Evolutionary conservation across 1,284 basidiomycete genomes (phyloP), one percentile per base, ranked within the genome.

Genomic region (Cutaneotrichosporon mucoides): DNA sequence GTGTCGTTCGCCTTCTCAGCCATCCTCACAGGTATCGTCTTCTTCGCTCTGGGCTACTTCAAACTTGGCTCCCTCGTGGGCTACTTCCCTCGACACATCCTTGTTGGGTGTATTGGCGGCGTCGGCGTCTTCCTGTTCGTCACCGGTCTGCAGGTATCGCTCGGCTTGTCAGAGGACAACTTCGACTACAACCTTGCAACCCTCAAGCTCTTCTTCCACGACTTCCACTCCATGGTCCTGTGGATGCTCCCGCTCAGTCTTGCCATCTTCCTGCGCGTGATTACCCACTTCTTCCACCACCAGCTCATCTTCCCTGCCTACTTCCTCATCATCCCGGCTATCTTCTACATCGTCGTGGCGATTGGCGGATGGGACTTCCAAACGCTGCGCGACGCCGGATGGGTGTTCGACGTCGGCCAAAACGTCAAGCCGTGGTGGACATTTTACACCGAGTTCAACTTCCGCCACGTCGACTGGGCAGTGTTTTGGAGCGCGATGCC

Each of bases 41-140:
- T 96, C 78, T 87, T 92, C 72, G 72, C 87, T 10, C 83, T 96
- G n/a, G 95, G 95, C 13, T 84, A 84, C 10, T 84, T 96, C 60
- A 85, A 85, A 35, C 82, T 98, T 6, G 95, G 95, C 5, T 83
- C 85, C 5, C 78, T 98, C 37, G 88, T 97, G 57, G 93, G 94
- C 0, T 99, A 98, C 79, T 98, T 99, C 79, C 95, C 95, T 10
- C 83, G 95, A 7, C 94, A 97, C 75, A 97, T 98, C 71, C 83
- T 95, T 8, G 90, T 96, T 10, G 92, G 92, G 82, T 89, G 93
- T 71, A 98, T 99, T 47, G 95, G 95, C 10, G 95, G 95, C 33
- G 92, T 99, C 33, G 95, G 95, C 11, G 85, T 89, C 12, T 99
- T 99, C 77, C 81, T 99, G 44, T 85, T 95, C 53, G 82, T 88